Evolutionary conservation across 208 protist species (phyloP).

Genomic region (Acanthamoeba sp.): DNA sequence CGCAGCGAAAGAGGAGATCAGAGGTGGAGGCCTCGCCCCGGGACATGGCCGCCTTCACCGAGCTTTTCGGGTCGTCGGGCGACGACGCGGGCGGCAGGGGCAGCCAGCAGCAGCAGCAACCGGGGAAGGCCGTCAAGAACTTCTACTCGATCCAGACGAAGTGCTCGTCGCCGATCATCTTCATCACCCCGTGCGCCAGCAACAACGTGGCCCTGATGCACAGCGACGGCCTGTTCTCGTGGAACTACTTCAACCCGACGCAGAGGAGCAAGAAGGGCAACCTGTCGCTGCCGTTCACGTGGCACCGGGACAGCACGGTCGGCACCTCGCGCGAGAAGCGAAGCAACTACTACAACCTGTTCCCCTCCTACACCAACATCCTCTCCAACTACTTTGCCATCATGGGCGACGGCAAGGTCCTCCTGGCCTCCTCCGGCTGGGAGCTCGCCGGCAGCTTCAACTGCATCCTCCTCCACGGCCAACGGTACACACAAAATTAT

Average conservation of each 20-base stretch:
- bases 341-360: slow-evolving; percentile 58
- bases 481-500: slow-evolving; percentile 25
- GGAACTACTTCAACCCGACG: slow-evolving; percentile 68
- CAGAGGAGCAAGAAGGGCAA: slow-evolving; percentile 31
- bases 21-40: slow-evolving; percentile 17
- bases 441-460: slow-evolving; percentile 56
- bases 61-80: not conserved
- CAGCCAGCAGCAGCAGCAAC: not conserved
- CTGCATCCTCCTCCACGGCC: slow-evolving; percentile 27
- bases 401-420: slow-evolving; percentile 19
- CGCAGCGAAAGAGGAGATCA: slow-evolving; percentile 52
- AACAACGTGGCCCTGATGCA: slow-evolving; percentile 53
- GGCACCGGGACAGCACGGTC: slow-evolving; percentile 52
- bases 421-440: slow-evolving; percentile 9
- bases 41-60: not conserved
- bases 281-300: slow-evolving; percentile 64
- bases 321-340: slow-evolving; percentile 64
- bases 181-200: slow-evolving; percentile 29
- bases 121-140: slow-evolving; percentile 12
- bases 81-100: not conserved
- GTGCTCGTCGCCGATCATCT: slow-evolving; percentile 53
- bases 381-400: slow-evolving; percentile 67
- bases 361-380: slow-evolving; percentile 68
- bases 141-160: slow-evolving; percentile 69
- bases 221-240: slow-evolving; percentile 49